Conservation (phyloP, 108 stramenopile species). For the Asterionellopsis glacialis region DNA sequence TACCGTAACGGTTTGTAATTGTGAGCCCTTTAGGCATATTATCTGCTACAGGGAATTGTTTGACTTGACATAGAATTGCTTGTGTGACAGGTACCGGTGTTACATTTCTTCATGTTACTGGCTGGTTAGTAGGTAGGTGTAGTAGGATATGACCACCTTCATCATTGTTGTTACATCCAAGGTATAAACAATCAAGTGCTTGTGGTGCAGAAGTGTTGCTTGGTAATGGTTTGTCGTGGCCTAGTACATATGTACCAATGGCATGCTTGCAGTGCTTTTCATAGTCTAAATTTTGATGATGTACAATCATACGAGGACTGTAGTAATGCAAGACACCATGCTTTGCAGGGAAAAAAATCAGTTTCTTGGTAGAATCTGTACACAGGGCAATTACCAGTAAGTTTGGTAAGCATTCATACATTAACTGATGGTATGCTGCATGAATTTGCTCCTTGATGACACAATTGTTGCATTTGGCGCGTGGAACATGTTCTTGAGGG, state of each 20-base stretch:
- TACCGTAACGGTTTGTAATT: conserved; percentile 8
- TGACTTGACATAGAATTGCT: conserved; percentile 16
- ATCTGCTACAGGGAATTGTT: conserved; percentile 13
- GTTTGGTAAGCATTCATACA: neutral
- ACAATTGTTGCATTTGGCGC: conserved; percentile 13
- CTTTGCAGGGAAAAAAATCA: conserved; percentile 21
- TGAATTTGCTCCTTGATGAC: neutral
- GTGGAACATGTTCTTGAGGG: conserved; percentile 19
- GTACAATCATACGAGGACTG: conserved; percentile 14
- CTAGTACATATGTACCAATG: conserved; percentile 27
- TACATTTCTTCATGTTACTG: conserved; percentile 10
- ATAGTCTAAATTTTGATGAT: conserved; percentile 10
- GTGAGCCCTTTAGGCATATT: conserved; percentile 15
- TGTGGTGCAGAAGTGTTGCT: conserved; percentile 14
- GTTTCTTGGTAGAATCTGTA: conserved; percentile 11
- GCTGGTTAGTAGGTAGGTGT: conserved; percentile 10
- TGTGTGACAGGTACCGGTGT: conserved; percentile 22
- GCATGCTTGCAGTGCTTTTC: conserved; percentile 11
- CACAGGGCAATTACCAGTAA: conserved; percentile 11
- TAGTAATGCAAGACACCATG: conserved; percentile 7
- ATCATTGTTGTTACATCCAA: conserved; percentile 15
- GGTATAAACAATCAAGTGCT: conserved; percentile 10
- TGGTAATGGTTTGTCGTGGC: conserved; percentile 3
- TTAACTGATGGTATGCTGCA: conserved; percentile 8
- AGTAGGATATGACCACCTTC: conserved; percentile 24